phyloP scores from a whole-genome alignment of 139 green algal genomes.

The Chlamydomonas applanata region DNA sequence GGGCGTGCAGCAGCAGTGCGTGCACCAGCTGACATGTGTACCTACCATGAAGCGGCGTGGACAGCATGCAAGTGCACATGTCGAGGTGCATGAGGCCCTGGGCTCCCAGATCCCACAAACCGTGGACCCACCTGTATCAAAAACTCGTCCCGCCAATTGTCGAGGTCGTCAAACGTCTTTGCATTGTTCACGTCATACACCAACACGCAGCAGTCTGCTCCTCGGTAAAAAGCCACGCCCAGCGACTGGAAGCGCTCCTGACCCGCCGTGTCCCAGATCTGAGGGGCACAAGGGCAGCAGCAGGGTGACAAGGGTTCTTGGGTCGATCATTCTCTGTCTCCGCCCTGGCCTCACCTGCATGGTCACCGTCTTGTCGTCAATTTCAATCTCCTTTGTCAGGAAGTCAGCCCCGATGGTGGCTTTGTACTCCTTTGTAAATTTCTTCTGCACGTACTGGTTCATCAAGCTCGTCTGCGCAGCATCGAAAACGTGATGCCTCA shows the following conservation, averaged over 20 bases:
- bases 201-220: slow-evolving; percentile 97
- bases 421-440: slow-evolving; percentile 99
- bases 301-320: not conserved
- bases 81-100: not conserved
- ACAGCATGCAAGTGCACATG: not conserved
- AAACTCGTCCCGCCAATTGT: slow-evolving; percentile 98
- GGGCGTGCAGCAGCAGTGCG: too few species aligned
- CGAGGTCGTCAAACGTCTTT: slow-evolving; percentile 97
- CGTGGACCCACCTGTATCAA: slow-evolving; percentile 80
- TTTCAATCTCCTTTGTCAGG: slow-evolving; percentile 96
- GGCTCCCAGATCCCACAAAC: not conserved
- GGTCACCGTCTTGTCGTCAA: slow-evolving; percentile 96
- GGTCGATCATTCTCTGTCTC: not conserved
- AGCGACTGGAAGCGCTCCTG: slow-evolving; percentile 97
- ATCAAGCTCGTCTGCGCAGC: slow-evolving; percentile 89
- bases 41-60: too few species aligned
- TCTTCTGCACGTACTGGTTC: slow-evolving; percentile 99
- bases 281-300: slow-evolving; percentile 16
- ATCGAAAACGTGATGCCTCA: not conserved
- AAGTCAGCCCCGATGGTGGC: slow-evolving; percentile 99
- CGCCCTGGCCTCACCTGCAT: slow-evolving; percentile 73
- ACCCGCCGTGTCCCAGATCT: slow-evolving; percentile 99
- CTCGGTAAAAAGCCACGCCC: slow-evolving; percentile 97
- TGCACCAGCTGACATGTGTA: too few species aligned
- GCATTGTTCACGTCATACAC: slow-evolving; percentile 96